Percentiles rank a stretch among this genome's conserved stretches.
phyloP scores from a whole-genome alignment of 116 monocot genomes.

The Dioscorea cayenensis region DNA sequence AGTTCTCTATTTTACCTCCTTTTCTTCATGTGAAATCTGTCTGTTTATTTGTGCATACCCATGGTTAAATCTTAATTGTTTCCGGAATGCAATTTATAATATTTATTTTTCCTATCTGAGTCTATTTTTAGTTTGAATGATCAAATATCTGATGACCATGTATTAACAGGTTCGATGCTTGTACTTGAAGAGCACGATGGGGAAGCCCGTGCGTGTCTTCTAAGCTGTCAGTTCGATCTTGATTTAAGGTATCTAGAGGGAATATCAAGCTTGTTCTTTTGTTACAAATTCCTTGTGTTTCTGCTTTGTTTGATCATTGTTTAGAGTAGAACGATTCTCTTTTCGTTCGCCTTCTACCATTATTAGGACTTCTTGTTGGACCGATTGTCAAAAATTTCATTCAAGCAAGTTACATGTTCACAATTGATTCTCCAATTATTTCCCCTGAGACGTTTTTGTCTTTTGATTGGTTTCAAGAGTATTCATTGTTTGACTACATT shows the following conservation, averaged over 20 bases:
- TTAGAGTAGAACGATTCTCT: not conserved
- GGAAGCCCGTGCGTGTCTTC: constrained; percentile 41
- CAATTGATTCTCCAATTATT: too few species aligned
- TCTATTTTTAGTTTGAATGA: not conserved
- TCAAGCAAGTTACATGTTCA: too few species aligned
- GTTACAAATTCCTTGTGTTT: not conserved
- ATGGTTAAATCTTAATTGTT: not conserved
- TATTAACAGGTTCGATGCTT: constrained; percentile 44
- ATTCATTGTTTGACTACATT: too few species aligned
- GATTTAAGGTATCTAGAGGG: not conserved
- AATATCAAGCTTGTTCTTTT: not conserved
- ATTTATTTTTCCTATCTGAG: not conserved
- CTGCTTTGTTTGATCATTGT: too few species aligned
- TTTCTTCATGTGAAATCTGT: not conserved
- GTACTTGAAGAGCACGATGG: constrained; percentile 67
- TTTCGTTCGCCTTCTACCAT: not conserved
- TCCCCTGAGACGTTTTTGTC: not conserved
- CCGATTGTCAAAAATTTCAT: not conserved
- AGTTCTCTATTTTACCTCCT: not conserved
- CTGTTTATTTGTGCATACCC: not conserved
- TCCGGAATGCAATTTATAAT: not conserved
- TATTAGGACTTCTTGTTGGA: not conserved
- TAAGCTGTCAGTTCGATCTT: constrained; percentile 5
- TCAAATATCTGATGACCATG: not conserved
- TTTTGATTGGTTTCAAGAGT: not conserved